Evolutionary conservation across 257 asterid species (phyloP).

Genomic region (Solanum pennellii): DNA sequence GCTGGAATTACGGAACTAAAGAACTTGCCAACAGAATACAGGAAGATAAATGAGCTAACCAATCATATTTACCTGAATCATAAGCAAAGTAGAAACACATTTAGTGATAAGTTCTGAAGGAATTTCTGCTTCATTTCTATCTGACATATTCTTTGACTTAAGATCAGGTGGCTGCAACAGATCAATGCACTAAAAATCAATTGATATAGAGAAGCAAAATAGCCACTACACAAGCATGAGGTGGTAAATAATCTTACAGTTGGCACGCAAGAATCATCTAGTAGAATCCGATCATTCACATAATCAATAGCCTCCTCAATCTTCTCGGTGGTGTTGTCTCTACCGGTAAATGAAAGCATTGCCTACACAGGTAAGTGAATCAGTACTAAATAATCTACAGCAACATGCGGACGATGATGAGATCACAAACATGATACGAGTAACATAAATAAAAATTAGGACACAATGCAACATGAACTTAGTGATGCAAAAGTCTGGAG

Average conservation of each 20-base stretch:
- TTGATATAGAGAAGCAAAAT: background rate
- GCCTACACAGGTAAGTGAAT: slow-evolving; percentile 30
- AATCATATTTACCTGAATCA: slow-evolving; percentile 51
- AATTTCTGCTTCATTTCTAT: slow-evolving; percentile 38
- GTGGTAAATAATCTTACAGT: slow-evolving; percentile 24
- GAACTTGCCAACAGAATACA: background rate
- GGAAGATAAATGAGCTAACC: background rate
- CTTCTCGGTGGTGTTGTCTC: slow-evolving; percentile 44
- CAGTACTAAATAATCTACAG: background rate
- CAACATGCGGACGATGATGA: background rate
- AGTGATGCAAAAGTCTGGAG: background rate
- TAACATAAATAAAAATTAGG: background rate
- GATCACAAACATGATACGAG: background rate
- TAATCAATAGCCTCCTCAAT: slow-evolving; percentile 54
- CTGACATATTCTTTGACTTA: slow-evolving; percentile 26
- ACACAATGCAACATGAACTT: background rate
- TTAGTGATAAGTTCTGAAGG: slow-evolving; percentile 70
- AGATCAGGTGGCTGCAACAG: slow-evolving; percentile 43
- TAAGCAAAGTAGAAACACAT: slow-evolving; percentile 75
- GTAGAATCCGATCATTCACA: slow-evolving; percentile 24
- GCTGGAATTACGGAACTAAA: background rate
- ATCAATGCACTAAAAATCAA: slow-evolving; percentile 1
- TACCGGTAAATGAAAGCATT: slow-evolving; percentile 41
- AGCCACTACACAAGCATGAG: background rate
- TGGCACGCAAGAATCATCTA: slow-evolving; percentile 21